phyloP scores from a whole-genome alignment of 345 rosid species.

The Arabidopsis arenosa region DNA sequence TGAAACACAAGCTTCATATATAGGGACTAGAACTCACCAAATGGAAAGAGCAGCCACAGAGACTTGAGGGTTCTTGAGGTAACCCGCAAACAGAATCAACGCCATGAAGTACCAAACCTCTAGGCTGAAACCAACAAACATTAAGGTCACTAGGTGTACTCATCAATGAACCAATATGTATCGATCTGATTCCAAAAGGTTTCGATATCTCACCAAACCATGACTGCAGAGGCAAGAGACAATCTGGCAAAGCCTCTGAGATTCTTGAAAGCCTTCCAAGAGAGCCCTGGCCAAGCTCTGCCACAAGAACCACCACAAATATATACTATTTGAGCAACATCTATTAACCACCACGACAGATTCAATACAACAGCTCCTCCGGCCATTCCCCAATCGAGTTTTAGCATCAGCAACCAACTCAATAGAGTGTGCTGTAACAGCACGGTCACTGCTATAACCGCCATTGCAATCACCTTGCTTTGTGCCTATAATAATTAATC shows the following conservation, averaged over 20 bases:
- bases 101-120: conserved; percentile 83
- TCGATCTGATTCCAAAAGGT: background rate
- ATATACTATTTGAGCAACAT: conserved; percentile 51
- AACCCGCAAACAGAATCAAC: conserved; percentile 73
- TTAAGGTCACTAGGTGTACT: background rate
- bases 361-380: conserved; percentile 71
- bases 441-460: conserved; percentile 56
- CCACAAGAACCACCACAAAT: conserved; percentile 68
- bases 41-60: conserved; percentile 74
- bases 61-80: conserved; percentile 65
- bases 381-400: conserved; percentile 63
- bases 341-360: conserved; percentile 70
- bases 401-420: conserved; percentile 74
- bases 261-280: conserved; percentile 68
- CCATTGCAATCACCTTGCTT: conserved; percentile 79
- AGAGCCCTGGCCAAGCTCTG: conserved; percentile 71
- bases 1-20: background rate
- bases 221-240: conserved; percentile 73
- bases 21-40: conserved; percentile 48
- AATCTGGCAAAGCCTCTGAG: conserved; percentile 65
- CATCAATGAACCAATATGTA: background rate
- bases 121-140: conserved; percentile 53
- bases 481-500: conserved; percentile 53
- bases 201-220: conserved; percentile 64
- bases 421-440: conserved; percentile 56